Conservation (phyloP, 768 basidiomycete genomes). For the Serpula lacrymans region DNA sequence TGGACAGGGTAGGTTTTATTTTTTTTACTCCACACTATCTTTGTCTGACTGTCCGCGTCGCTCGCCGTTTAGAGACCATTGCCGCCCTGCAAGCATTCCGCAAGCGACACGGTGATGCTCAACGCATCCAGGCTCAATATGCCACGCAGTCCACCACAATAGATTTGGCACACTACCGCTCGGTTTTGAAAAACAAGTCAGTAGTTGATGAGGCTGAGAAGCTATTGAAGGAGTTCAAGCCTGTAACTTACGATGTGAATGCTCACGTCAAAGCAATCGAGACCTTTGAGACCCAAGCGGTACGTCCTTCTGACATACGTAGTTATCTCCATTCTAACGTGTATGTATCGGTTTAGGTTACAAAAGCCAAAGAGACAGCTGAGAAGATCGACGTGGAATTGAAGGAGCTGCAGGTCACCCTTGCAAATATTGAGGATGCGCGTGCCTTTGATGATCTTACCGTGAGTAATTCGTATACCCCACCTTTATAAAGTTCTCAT, state of each 20-base stretch:
- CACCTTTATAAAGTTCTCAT: neutral
- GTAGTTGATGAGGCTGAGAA: conserved; percentile 94
- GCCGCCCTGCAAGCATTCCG: conserved; percentile 91
- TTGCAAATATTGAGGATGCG: conserved; percentile 95
- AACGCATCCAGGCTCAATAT: conserved; percentile 63
- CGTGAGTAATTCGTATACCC: conserved; percentile 44
- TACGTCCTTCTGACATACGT: conserved; percentile 39
- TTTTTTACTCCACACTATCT: conserved; percentile 1
- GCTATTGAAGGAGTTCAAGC: conserved; percentile 83
- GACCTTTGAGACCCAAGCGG: conserved; percentile 94
- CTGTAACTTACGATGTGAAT: conserved; percentile 87
- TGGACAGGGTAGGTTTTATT: conserved; percentile 67
- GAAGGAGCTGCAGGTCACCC: conserved; percentile 85
- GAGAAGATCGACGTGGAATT: conserved; percentile 89
- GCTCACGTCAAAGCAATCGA: conserved; percentile 94
- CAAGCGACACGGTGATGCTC: conserved; percentile 90
- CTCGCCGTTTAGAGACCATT: conserved; percentile 69
- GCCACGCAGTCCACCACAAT: conserved; percentile 74
- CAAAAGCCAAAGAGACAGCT: conserved; percentile 85
- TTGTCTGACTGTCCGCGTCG: neutral
- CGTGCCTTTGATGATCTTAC: conserved; percentile 97
- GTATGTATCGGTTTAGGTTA: conserved; percentile 49
- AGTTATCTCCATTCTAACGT: conserved; percentile 6
- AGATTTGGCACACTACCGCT: conserved; percentile 90
- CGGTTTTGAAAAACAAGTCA: conserved; percentile 86